A percentile compares a stretch with the other conserved stretches of the same genome.
These are phyloP conservation scores for Galeopsis tetrahit DNA, from an alignment of 257 asterid species.

Conservation along the genomic window DNA sequence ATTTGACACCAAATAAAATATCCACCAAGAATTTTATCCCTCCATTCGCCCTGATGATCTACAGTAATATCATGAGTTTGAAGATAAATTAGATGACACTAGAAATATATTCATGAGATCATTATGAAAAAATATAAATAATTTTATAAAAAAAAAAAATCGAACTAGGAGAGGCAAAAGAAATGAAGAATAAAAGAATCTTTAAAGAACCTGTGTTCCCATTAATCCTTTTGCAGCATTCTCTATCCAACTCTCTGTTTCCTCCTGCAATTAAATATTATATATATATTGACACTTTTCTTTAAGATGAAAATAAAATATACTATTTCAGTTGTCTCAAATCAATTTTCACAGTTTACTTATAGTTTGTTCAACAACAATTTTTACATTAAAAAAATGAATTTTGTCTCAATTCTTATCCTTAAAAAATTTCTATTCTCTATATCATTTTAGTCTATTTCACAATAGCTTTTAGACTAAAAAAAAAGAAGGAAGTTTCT, in stretches of 20 bases:
- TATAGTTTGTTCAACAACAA: no score
- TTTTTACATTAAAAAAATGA: no score
- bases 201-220: conserved; percentile 77
- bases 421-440: no score
- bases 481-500: no score
- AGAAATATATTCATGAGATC: not conserved
- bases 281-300: not conserved
- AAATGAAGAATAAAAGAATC: not conserved
- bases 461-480: no score
- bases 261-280: conserved; percentile 52
- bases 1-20: conserved; percentile 67
- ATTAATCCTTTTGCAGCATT: conserved; percentile 91
- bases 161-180: no score
- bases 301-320: not conserved
- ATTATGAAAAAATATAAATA: not conserved
- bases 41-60: conserved; percentile 77
- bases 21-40: conserved; percentile 74
- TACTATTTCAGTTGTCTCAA: no score
- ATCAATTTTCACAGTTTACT: no score
- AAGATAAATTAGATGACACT: not conserved
- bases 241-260: conserved; percentile 94
- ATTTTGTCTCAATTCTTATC: no score
- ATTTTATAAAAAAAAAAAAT: not conserved
- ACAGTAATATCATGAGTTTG: conserved; percentile 12
- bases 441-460: no score